phyloP scores from a whole-genome alignment of 2,329 filamentous ascomycete genomes.

The Penicillium brevicompactum region DNA sequence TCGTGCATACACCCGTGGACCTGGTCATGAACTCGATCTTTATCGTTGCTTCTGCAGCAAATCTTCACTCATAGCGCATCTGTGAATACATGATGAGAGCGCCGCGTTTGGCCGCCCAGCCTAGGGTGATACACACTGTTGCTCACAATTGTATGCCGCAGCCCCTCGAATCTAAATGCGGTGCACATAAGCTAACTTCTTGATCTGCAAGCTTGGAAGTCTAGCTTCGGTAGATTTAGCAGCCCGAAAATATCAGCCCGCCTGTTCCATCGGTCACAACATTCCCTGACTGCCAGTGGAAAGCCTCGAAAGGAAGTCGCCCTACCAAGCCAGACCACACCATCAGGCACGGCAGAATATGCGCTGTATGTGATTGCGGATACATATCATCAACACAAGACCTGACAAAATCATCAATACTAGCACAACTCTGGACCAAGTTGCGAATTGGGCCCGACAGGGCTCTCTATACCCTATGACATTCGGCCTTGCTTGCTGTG shows the following conservation, averaged over 20 bases:
- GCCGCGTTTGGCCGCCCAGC: no score
- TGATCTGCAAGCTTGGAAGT: no score
- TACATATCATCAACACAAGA: no score
- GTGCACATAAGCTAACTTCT: no score
- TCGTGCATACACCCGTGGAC: no score
- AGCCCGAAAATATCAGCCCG: background rate
- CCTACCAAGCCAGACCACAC: constrained; percentile 52
- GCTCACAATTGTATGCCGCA: no score
- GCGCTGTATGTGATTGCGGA: constrained; percentile 42
- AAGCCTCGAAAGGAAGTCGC: constrained; percentile 51
- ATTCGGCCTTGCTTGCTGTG: constrained; percentile 87
- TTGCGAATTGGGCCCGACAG: constrained; percentile 86
- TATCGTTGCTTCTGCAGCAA: no score
- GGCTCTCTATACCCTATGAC: constrained; percentile 91
- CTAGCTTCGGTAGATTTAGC: background rate
- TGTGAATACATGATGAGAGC: no score
- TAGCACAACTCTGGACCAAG: constrained; percentile 62
- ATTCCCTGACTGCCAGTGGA: constrained; percentile 24
- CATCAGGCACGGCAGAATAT: constrained; percentile 55
- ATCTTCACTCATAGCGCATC: no score
- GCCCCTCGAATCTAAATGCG: no score
- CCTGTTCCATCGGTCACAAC: background rate
- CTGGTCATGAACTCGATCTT: no score
- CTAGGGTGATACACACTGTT: no score
- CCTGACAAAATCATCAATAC: background rate